These are phyloP conservation scores for Fusarium neocosmosporiellum DNA, from an alignment of 2,329 filamentous ascomycete genomes.

Conservation along the genomic window DNA sequence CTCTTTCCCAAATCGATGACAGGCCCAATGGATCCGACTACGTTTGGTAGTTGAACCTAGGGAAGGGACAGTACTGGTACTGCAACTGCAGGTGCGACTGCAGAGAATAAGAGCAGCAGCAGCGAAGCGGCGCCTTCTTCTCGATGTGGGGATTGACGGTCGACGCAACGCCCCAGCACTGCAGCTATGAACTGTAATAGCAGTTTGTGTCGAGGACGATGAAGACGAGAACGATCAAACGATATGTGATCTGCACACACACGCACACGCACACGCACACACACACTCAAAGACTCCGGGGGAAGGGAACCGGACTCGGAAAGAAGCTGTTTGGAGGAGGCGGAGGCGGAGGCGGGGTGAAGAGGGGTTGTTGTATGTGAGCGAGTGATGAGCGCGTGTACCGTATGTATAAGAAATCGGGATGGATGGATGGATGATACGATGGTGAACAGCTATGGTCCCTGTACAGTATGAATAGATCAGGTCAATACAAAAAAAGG, in stretches of 20 bases:
- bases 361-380: slow-evolving; percentile 32
- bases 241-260: slow-evolving; percentile 28
- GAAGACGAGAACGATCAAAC: slow-evolving; percentile 16
- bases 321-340: slow-evolving; percentile 29
- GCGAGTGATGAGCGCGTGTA: not conserved
- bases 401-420: slow-evolving; percentile 22
- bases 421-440: slow-evolving; percentile 13
- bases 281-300: slow-evolving; percentile 22
- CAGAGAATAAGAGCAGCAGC: not conserved
- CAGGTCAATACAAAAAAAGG: slow-evolving; percentile 7
- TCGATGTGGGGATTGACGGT: slow-evolving; percentile 5
- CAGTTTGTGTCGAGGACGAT: not conserved
- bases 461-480: slow-evolving; percentile 10
- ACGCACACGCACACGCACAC: not conserved
- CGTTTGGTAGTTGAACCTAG: not conserved
- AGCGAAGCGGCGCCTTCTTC: not conserved
- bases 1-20: slow-evolving; percentile 17
- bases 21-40: not conserved
- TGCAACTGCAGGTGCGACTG: slow-evolving; percentile 2
- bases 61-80: slow-evolving; percentile 6
- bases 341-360: slow-evolving; percentile 14
- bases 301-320: slow-evolving; percentile 39
- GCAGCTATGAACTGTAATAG: not conserved
- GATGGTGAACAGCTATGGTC: slow-evolving; percentile 9
- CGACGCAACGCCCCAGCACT: not conserved